A percentile compares a stretch with the other conserved stretches of the same genome.
phyloP scores from a whole-genome alignment of 371 early-diverging fungal genomes.

The Mortierella sp. region DNA sequence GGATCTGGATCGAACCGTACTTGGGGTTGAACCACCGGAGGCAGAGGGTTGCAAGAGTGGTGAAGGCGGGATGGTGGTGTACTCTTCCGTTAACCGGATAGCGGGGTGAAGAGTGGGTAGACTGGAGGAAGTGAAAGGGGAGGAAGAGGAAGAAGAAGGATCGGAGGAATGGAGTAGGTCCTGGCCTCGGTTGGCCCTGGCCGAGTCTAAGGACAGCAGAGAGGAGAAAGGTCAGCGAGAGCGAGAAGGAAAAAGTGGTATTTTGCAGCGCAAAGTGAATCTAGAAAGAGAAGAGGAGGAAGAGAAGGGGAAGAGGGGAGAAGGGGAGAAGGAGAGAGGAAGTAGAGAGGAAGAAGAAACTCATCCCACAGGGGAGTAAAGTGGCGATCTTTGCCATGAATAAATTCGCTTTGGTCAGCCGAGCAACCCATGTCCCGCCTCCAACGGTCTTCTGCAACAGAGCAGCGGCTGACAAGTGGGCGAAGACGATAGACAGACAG shows the following conservation, averaged over 20 bases:
- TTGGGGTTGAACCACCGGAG: slow-evolving; percentile 30
- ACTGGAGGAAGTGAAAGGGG: slow-evolving; percentile 1
- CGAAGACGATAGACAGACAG: too few relatives aligned
- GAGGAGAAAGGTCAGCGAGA: too few relatives aligned
- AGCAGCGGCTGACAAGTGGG: too few relatives aligned
- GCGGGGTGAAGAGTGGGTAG: background rate
- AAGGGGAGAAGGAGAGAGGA: slow-evolving; percentile 2
- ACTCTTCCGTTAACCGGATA: background rate
- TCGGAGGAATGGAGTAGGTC: background rate
- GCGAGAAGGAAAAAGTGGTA: too few relatives aligned
- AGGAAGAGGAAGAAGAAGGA: background rate
- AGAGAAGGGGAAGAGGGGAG: background rate
- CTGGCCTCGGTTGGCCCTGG: too few relatives aligned
- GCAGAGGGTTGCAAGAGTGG: slow-evolving; percentile 23
- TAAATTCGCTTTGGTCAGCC: too few relatives aligned
- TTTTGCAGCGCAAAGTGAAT: background rate
- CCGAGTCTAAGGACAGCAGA: too few relatives aligned
- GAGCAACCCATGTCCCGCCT: too few relatives aligned
- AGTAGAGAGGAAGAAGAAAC: background rate
- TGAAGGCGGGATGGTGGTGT: slow-evolving; percentile 30
- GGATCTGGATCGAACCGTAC: slow-evolving; percentile 23
- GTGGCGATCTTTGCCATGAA: too few relatives aligned
- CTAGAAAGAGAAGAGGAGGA: background rate
- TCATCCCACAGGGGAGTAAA: too few relatives aligned
- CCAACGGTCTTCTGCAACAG: too few relatives aligned